Base-by-base conservation (phyloP, 1,139 yeast species). In the Lodderomyces orthopsilosis region DNA sequence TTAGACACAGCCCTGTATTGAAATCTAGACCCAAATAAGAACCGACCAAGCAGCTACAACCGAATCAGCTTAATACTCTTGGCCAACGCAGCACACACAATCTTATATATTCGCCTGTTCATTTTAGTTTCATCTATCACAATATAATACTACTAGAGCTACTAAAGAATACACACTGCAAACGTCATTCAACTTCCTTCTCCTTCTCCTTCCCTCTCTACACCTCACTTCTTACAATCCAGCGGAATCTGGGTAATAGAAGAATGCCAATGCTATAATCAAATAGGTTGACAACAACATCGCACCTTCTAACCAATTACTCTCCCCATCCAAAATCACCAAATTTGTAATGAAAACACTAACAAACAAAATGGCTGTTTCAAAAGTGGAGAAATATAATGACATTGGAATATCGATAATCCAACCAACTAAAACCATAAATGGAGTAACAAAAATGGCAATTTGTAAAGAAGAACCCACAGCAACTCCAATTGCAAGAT, bases 381-480 rank as follows among this genome's bases (percentile, higher is more conserved):
- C 98, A 63, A 90, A 91, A 2, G 95, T 86, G 45, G 93, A 83
- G 66, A 94, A 93, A 64, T 85, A 86, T 53, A 94, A 73, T 14
- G 94, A 79, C 98, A 94, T 91, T 56, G 96, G 96, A 46, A 86
- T 88, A 56, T 85, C 90, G 52, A 89, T 78, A 46, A 70, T 59
- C 98, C 98, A 93, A 12, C 98, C 98, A 35, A 88, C 72, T 38
- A 94, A 74, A 14, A 93, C 98, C 80, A 93, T 78, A 65, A 91
- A 86, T 35, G 98, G 98, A 14, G 98, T 91, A 42, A 93, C 89
- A 65, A 93, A 91, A 42, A 93, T 69, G 4, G 98, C 95, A 57
- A 93, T 90, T 66, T 93, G 98, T 64, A 93, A 78, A 3, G 97
- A 89, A 4, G 95, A 86, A n/a, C 98, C 98, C 51, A 93, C 83